phyloP scores from a whole-genome alignment of 2,329 filamentous ascomycete species.

The Penicillium sp. region DNA sequence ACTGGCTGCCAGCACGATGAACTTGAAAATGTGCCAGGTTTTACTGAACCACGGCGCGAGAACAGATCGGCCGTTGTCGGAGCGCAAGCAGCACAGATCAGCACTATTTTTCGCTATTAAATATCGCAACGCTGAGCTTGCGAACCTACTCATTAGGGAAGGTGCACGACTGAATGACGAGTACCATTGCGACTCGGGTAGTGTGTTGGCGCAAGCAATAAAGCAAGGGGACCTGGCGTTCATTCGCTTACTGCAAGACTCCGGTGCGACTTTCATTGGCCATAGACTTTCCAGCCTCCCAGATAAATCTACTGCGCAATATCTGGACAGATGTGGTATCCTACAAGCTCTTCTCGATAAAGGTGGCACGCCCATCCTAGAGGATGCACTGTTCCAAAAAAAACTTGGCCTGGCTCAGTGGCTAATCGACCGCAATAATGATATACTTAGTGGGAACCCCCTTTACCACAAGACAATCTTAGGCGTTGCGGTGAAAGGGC shows the following conservation, averaged over 20 bases:
- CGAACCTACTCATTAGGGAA: rapidly evolving
- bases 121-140: too few species aligned
- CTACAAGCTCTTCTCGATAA: neutral
- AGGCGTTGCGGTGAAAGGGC: too few species aligned
- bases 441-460: neutral
- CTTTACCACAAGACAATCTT: too few species aligned
- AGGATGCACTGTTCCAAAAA: neutral
- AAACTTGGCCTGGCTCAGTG: neutral
- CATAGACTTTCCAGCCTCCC: neutral
- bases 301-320: neutral
- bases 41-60: neutral
- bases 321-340: neutral
- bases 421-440: neutral
- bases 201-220: neutral
- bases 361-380: neutral
- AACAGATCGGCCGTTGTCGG: neutral
- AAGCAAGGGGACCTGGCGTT: neutral
- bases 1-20: neutral
- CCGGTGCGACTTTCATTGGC: neutral
- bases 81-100: neutral
- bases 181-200: neutral
- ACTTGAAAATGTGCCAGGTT: neutral
- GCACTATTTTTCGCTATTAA: too few species aligned
- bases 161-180: neutral
- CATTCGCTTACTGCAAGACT: neutral